phyloP scores from a whole-genome alignment of 352 stramenopile genomes.

The Achlya hypogyna region DNA sequence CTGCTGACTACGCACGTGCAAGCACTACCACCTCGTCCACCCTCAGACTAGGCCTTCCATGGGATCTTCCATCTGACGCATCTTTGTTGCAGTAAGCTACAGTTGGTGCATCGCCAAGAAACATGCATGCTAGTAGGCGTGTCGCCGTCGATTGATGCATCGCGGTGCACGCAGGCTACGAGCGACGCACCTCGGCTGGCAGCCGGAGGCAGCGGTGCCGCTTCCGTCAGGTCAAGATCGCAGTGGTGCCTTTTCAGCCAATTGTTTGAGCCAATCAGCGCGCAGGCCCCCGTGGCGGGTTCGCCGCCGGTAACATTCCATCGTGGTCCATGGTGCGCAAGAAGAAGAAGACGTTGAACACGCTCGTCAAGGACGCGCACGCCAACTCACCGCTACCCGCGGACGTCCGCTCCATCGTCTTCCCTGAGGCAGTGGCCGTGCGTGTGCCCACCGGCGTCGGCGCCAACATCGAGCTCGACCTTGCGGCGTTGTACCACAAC shows the following conservation, averaged over 20 bases:
- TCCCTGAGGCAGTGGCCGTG: conserved; percentile 28
- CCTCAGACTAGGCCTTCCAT: too few species aligned
- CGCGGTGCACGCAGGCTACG: too few species aligned
- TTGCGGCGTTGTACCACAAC: conserved; percentile 27
- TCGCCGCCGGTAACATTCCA: not conserved
- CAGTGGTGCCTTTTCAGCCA: not conserved
- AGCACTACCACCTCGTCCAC: too few species aligned
- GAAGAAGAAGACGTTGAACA: conserved; percentile 70
- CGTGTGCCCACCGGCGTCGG: conserved; percentile 28
- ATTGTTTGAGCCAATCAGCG: not conserved
- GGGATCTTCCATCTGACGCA: too few species aligned
- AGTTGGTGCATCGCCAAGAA: too few species aligned
- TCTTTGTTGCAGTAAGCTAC: too few species aligned
- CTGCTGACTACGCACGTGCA: too few species aligned
- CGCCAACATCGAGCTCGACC: conserved; percentile 22
- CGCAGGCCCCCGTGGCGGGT: not conserved
- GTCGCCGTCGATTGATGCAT: too few species aligned
- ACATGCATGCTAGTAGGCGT: too few species aligned
- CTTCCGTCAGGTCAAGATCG: too few species aligned
- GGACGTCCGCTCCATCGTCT: conserved; percentile 27
- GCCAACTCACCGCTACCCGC: conserved; percentile 27
- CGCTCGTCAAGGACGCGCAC: conserved; percentile 25
- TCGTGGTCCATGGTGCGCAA: conserved; percentile 65
- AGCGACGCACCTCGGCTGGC: too few species aligned
- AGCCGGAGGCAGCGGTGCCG: too few species aligned